Evolutionary conservation across 139 green algal species (phyloP).

Genomic region (Ettlia oleoabundans): DNA sequence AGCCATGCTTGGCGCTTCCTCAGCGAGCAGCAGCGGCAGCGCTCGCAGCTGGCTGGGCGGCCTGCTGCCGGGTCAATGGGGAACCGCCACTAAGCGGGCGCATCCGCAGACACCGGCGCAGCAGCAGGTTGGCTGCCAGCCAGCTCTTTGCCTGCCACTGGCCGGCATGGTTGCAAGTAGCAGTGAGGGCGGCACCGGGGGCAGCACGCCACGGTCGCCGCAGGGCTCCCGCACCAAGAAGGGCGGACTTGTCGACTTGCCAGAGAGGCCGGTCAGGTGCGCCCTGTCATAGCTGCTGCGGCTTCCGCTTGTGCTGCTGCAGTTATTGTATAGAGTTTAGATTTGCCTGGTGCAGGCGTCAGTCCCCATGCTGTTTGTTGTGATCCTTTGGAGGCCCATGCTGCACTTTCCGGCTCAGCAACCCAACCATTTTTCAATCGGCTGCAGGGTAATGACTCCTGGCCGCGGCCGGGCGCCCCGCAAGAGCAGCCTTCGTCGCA

Average conservation of each 20-base stretch:
- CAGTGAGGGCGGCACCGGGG: background rate
- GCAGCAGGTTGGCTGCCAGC: background rate
- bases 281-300: too few species aligned
- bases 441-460: too few species aligned
- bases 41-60: background rate
- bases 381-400: too few species aligned
- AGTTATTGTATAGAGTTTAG: too few species aligned
- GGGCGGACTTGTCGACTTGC: slow-evolving; percentile 15
- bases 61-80: too few species aligned
- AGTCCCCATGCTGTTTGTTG: too few species aligned
- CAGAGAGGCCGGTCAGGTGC: too few species aligned
- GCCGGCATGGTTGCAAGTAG: background rate
- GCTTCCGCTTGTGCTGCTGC: too few species aligned
- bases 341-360: too few species aligned
- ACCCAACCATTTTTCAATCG: too few species aligned
- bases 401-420: too few species aligned
- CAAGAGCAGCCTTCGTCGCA: slow-evolving; percentile 34
- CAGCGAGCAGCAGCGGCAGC: background rate
- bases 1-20: background rate
- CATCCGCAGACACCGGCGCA: background rate
- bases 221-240: background rate
- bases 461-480: slow-evolving; percentile 8
- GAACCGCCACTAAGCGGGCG: too few species aligned
- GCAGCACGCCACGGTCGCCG: background rate
- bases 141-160: background rate